These are phyloP conservation scores for Paramecium bursaria DNA, from an alignment of 73 alveolate genomes.

Conservation along the genomic window DNA sequence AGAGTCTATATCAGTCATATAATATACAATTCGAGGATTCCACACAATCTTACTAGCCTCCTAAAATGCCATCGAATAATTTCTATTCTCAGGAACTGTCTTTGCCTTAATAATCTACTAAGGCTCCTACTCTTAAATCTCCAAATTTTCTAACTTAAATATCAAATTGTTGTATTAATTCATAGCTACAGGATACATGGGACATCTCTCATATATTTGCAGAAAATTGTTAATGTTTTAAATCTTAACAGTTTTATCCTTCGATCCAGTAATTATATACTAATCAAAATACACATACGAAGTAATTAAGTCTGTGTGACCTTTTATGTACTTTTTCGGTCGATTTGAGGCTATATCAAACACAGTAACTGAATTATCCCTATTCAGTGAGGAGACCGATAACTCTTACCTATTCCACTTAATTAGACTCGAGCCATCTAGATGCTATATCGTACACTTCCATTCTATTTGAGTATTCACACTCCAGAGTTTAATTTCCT, in stretches of 20 bases:
- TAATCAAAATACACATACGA: conserved; percentile 17
- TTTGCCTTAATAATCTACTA: too few species aligned
- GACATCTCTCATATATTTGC: conserved; percentile 31
- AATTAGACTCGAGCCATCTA: conserved; percentile 40
- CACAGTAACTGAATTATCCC: conserved; percentile 56
- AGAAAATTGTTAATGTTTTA: not conserved
- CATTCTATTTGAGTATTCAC: not conserved
- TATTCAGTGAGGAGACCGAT: conserved; percentile 38
- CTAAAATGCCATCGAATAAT: too few species aligned
- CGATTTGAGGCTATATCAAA: conserved; percentile 7
- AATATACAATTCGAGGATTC: too few species aligned
- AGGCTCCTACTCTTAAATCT: too few species aligned
- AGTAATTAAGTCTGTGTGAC: conserved; percentile 46
- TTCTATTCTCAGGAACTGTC: too few species aligned
- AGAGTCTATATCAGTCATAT: too few species aligned
- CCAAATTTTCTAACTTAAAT: conserved; percentile 47
- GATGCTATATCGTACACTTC: conserved; percentile 26
- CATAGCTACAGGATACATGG: conserved; percentile 30
- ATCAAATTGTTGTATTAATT: conserved; percentile 37
- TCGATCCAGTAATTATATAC: conserved; percentile 21
- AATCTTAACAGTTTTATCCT: conserved; percentile 23
- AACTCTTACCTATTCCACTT: conserved; percentile 23
- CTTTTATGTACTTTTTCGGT: conserved; percentile 16
- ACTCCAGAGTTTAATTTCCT: conserved; percentile 30
- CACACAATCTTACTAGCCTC: too few species aligned